phyloP scores from a whole-genome alignment of 129 eudicot genomes.

The Mikania micrantha region DNA sequence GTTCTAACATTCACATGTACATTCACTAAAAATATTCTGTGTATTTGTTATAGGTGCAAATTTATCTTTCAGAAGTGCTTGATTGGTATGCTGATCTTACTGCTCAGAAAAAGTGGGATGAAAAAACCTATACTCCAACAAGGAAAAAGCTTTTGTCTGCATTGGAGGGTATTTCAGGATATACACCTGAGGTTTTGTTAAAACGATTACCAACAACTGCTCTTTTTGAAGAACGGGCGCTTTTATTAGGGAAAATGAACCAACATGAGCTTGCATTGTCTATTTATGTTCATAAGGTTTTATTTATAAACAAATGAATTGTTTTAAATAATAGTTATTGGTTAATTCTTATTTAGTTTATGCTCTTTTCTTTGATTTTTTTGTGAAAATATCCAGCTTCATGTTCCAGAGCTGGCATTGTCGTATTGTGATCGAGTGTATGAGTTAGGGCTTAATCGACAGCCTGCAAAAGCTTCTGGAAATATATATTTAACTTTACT shows the following conservation, averaged over 20 bases:
- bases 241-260: conserved; percentile 89
- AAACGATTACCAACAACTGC: conserved; percentile 82
- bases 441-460: conserved; percentile 66
- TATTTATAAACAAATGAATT: background rate
- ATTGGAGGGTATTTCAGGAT: conserved; percentile 84
- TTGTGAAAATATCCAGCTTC: conserved; percentile 40
- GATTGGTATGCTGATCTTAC: conserved; percentile 77
- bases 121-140: conserved; percentile 64
- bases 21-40: background rate
- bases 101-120: conserved; percentile 85
- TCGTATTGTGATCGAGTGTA: conserved; percentile 87
- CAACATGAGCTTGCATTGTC: conserved; percentile 98
- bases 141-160: conserved; percentile 92
- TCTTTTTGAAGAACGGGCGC: conserved; percentile 80
- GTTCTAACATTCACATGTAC: background rate
- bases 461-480: conserved; percentile 49
- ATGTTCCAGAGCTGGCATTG: conserved; percentile 89
- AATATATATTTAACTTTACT: conserved; percentile 78
- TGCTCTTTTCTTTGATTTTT: background rate
- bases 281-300: conserved; percentile 91
- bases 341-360: background rate
- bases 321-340: background rate
- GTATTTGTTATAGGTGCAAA: conserved; percentile 60
- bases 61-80: conserved; percentile 91
- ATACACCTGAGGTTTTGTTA: conserved; percentile 75